Conservation (phyloP, 768 basidiomycete species). For the Mycena crocata region DNA sequence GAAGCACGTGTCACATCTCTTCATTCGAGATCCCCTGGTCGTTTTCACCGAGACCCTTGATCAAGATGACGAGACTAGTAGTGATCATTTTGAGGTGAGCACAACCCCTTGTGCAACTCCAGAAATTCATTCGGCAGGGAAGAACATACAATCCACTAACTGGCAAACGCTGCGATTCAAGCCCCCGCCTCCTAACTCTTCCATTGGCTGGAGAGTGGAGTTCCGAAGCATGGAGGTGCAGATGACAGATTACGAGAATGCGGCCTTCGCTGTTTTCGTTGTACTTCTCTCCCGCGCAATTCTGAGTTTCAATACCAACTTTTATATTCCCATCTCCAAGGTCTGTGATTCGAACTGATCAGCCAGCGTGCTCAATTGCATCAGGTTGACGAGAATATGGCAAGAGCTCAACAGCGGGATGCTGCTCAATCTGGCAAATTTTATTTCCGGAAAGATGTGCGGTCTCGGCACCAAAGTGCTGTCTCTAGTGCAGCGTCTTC, state of each 20-base stretch:
- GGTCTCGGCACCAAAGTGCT: slow-evolving; percentile 63
- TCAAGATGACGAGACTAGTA: slow-evolving; percentile 88
- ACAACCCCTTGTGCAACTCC: neutral
- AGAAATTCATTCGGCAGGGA: slow-evolving; percentile 18
- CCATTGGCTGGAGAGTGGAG: slow-evolving; percentile 98
- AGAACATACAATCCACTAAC: slow-evolving; percentile 99
- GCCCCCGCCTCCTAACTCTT: slow-evolving; percentile 92
- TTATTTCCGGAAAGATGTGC: slow-evolving; percentile 90
- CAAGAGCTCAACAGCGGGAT: slow-evolving; percentile 84
- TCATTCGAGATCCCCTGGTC: slow-evolving; percentile 97
- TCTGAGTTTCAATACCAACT: slow-evolving; percentile 89
- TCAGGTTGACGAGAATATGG: slow-evolving; percentile 99
- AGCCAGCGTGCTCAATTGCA: slow-evolving; percentile 1
- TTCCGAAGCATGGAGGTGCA: slow-evolving; percentile 99
- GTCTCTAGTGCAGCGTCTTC: slow-evolving; percentile 61
- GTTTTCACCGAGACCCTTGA: slow-evolving; percentile 94
- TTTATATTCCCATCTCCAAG: slow-evolving; percentile 98
- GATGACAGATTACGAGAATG: slow-evolving; percentile 98
- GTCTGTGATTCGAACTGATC: slow-evolving; percentile 41
- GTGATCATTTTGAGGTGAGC: slow-evolving; percentile 94
- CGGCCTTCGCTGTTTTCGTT: slow-evolving; percentile 94
- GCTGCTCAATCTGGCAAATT: slow-evolving; percentile 83
- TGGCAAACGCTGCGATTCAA: slow-evolving; percentile 99
- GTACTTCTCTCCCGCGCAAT: slow-evolving; percentile 96
- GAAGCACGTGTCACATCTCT: slow-evolving; percentile 93